Percentiles rank a stretch among this genome's conserved stretches.
Conservation (phyloP, 1,284 basidiomycete species). For the Meripilus lineatus region DNA sequence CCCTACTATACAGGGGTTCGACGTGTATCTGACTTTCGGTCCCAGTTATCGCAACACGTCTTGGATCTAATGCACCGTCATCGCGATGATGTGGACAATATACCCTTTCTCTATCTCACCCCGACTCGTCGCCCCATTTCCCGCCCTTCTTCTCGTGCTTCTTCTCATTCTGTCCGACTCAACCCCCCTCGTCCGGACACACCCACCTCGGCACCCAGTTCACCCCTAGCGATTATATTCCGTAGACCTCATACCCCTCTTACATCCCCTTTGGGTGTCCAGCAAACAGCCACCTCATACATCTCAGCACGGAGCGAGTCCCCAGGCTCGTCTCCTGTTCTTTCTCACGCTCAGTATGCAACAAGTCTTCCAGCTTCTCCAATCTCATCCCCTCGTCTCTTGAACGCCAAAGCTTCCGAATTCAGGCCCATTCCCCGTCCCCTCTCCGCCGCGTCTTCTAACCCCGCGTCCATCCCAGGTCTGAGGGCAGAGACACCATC, state of each 20-base stretch:
- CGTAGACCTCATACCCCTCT: conserved; percentile 73
- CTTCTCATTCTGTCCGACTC: conserved; percentile 60
- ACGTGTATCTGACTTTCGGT: conserved; percentile 7
- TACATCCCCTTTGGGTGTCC: conserved; percentile 63
- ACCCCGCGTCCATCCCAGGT: conserved; percentile 49
- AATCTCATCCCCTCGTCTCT: conserved; percentile 45
- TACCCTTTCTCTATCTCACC: conserved; percentile 77
- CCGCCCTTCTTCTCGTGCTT: conserved; percentile 77
- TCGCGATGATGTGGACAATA: conserved; percentile 74
- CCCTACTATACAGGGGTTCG: conserved; percentile 5
- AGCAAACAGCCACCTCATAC: conserved; percentile 51
- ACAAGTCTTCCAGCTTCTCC: conserved; percentile 61
- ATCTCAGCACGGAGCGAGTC: conserved; percentile 56
- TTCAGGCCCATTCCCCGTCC: conserved; percentile 71
- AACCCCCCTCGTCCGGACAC: conserved; percentile 64
- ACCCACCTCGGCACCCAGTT: conserved; percentile 63
- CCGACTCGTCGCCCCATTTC: conserved; percentile 74
- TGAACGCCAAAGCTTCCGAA: conserved; percentile 64
- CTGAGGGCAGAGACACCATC: conserved; percentile 70
- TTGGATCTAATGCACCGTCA: conserved; percentile 86
- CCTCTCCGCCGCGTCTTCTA: conserved; percentile 65
- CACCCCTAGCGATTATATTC: conserved; percentile 66
- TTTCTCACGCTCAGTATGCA: conserved; percentile 61
- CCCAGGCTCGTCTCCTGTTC: conserved; percentile 66
- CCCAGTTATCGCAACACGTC: conserved; percentile 70